Evolutionary conservation across 257 asterid species (phyloP).

Genomic region (Rubia yunnanensis): DNA sequence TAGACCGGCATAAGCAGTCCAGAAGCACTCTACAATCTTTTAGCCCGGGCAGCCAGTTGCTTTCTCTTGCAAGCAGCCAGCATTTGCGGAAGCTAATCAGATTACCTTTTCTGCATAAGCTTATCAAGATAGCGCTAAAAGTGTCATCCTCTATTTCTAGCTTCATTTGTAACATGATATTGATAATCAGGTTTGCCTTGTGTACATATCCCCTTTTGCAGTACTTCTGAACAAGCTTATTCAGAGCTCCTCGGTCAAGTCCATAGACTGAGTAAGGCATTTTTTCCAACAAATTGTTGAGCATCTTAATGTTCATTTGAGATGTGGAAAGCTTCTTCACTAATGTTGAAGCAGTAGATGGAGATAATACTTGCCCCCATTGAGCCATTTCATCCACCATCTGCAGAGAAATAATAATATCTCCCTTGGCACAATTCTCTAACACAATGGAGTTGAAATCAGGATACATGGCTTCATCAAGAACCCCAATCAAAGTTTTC

Average conservation of each 20-base stretch:
- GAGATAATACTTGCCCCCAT: slow-evolving; percentile 76
- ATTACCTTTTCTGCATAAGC: slow-evolving; percentile 49
- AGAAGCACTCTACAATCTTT: slow-evolving; percentile 46
- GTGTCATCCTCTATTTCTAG: slow-evolving; percentile 35
- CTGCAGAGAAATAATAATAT: slow-evolving; percentile 20
- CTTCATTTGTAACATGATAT: slow-evolving; percentile 47
- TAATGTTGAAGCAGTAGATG: slow-evolving; percentile 35
- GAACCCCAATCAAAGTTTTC: slow-evolving; percentile 37
- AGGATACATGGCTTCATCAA: slow-evolving; percentile 56
- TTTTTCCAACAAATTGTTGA: slow-evolving; percentile 32
- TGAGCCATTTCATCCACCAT: slow-evolving; percentile 47
- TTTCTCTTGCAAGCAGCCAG: slow-evolving; percentile 33
- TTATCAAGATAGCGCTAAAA: slow-evolving; percentile 37
- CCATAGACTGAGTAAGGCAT: slow-evolving; percentile 28
- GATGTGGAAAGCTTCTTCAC: slow-evolving; percentile 33
- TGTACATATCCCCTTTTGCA: slow-evolving; percentile 45
- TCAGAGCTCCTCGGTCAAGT: slow-evolving; percentile 48
- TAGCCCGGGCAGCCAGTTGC: slow-evolving; percentile 56
- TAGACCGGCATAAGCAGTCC: slow-evolving; percentile 35
- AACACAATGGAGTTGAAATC: slow-evolving; percentile 42
- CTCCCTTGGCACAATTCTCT: slow-evolving; percentile 23
- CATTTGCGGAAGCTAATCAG: slow-evolving; percentile 33
- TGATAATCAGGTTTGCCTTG: slow-evolving; percentile 42
- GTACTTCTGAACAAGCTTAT: slow-evolving; percentile 47
- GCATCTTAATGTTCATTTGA: slow-evolving; percentile 21